Conservation (phyloP, 495 filamentous ascomycete genomes). For the Tuber microsphaerosporum region DNA sequence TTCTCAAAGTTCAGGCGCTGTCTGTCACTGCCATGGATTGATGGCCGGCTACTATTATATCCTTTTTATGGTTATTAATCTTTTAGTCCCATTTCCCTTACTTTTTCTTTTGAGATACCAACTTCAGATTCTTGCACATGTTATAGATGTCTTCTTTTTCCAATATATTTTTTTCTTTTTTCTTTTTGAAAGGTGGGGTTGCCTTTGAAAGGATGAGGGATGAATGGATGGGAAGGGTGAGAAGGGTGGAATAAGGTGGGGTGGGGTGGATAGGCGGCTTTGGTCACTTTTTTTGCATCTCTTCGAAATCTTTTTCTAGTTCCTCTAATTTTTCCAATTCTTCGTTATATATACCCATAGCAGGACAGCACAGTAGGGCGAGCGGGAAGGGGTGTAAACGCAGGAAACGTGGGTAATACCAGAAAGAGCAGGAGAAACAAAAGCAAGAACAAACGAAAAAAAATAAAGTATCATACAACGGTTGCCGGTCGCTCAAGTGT, state of each 20-base stretch:
- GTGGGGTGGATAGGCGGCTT: background rate
- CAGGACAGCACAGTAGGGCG: background rate
- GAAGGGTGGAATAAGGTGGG: background rate
- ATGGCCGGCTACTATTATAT: conserved; percentile 5
- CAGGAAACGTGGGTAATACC: background rate
- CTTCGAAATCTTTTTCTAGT: background rate
- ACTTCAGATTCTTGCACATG: background rate
- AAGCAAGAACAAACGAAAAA: background rate
- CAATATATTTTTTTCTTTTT: background rate
- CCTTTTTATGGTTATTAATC: background rate
- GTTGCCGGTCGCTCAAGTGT: background rate
- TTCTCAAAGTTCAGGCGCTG: conserved; percentile 1
- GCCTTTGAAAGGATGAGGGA: background rate
- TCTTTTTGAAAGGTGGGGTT: no score
- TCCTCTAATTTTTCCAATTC: background rate
- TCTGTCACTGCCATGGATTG: background rate
- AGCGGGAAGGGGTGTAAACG: background rate
- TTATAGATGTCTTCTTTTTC: background rate
- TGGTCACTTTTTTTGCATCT: background rate
- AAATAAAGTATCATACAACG: background rate
- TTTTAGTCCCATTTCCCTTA: background rate
- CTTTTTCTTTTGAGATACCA: background rate
- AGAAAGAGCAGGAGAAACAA: background rate
- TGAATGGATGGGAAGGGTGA: background rate
- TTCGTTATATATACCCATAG: background rate